A percentile compares a stretch with the other conserved stretches of the same genome.
These are phyloP conservation scores for Pichia norvegensis DNA, from an alignment of 1,139 yeast species.

Conservation along the genomic window DNA sequence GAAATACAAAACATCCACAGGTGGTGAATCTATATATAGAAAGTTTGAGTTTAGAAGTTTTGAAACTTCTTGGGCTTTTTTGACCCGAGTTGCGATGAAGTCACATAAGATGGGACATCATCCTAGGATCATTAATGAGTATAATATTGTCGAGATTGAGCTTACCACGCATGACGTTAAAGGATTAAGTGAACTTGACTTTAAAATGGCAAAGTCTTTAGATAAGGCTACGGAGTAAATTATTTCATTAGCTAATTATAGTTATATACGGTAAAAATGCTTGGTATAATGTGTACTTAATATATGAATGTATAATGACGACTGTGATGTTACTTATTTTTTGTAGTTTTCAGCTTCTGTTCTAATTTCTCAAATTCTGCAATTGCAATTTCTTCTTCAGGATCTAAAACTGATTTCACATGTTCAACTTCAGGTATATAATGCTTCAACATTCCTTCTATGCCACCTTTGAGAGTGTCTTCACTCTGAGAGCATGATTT, in stretches of 20 bases:
- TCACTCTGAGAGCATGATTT: conserved; percentile 70
- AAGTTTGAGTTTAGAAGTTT: conserved; percentile 42
- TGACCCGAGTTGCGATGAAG: conserved; percentile 53
- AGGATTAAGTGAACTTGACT: conserved; percentile 50
- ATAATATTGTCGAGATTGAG: conserved; percentile 50
- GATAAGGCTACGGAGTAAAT: conserved; percentile 31
- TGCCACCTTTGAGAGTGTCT: conserved; percentile 73
- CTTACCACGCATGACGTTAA: conserved; percentile 65
- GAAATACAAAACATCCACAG: conserved; percentile 1
- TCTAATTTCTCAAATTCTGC: conserved; percentile 59
- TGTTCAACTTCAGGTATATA: conserved; percentile 76
- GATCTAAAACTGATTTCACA: conserved; percentile 59
- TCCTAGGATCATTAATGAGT: conserved; percentile 59
- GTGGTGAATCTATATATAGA: conserved; percentile 21
- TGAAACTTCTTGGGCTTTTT: conserved; percentile 59
- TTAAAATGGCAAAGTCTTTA: conserved; percentile 50
- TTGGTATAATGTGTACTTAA: neutral
- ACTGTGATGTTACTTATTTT: neutral
- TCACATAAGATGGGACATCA: conserved; percentile 64
- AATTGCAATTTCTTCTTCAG: conserved; percentile 53
- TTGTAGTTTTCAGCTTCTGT: conserved; percentile 22
- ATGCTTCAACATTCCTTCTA: conserved; percentile 77
- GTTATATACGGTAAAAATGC: neutral
- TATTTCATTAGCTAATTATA: neutral
- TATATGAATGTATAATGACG: neutral